Conservation (phyloP, 257 asterid species). For the Nemophila menziesii region DNA sequence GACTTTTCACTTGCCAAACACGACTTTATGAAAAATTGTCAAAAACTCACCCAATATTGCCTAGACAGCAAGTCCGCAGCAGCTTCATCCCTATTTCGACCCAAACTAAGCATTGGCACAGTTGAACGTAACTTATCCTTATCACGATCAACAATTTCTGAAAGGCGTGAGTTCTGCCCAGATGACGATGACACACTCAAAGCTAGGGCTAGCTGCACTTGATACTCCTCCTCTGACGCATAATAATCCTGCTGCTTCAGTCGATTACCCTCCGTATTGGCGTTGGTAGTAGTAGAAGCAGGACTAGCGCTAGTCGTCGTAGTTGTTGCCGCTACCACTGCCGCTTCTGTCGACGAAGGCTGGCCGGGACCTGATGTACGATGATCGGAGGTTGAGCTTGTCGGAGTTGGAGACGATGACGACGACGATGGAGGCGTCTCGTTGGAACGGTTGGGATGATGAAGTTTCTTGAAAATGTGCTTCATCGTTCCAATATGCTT, state of each 20-base stretch:
- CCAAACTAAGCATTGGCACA: slow-evolving; percentile 12
- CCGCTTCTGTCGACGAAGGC: slow-evolving; percentile 10
- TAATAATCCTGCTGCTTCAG: slow-evolving; percentile 67
- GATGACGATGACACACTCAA: slow-evolving; percentile 69
- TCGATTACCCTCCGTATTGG: slow-evolving; percentile 19
- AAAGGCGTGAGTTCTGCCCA: slow-evolving; percentile 44
- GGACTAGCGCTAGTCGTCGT: slow-evolving; percentile 14
- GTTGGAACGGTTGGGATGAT: slow-evolving; percentile 87
- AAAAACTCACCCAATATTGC: slow-evolving; percentile 81
- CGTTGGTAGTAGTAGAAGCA: slow-evolving; percentile 11
- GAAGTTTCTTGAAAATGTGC: slow-evolving; percentile 94
- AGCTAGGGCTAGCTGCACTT: slow-evolving; percentile 89
- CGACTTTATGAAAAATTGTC: background rate
- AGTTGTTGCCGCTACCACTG: slow-evolving; percentile 4
- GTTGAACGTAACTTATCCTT: slow-evolving; percentile 22
- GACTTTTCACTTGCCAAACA: no score
- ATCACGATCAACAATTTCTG: slow-evolving; percentile 24
- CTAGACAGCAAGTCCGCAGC: slow-evolving; percentile 78
- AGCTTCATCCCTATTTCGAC: slow-evolving; percentile 29
- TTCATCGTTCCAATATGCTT: slow-evolving; percentile 40
- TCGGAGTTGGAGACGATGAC: slow-evolving; percentile 10
- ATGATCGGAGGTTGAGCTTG: no score
- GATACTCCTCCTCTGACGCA: slow-evolving; percentile 90
- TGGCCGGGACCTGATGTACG: slow-evolving; percentile 16
- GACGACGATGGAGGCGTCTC: slow-evolving; percentile 46